Conservation (phyloP, 2,329 filamentous ascomycete genomes). For the Phoma sp. region DNA sequence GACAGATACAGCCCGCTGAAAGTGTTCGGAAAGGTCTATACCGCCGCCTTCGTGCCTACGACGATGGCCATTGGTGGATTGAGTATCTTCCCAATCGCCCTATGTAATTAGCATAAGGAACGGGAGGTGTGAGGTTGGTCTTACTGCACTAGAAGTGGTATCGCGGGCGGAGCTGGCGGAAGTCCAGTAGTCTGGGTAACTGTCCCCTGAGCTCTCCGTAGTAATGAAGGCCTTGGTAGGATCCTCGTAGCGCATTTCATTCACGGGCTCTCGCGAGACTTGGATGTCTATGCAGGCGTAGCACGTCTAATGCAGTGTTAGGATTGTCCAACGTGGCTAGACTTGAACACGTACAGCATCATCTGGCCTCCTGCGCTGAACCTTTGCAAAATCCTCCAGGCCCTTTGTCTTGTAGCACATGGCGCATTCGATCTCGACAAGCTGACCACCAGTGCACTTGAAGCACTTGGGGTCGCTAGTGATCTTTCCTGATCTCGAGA, state of each 20-base stretch:
- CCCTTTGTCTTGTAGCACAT: conserved; percentile 57
- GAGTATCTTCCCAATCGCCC: conserved; percentile 22
- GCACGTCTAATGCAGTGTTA: conserved; percentile 35
- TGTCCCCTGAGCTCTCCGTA: conserved; percentile 20
- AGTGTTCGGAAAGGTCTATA: conserved; percentile 24
- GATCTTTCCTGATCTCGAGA: conserved; percentile 22
- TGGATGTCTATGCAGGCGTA: conserved; percentile 40
- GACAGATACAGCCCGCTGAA: conserved; percentile 27
- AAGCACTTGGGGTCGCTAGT: conserved; percentile 51
- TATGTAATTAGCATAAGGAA: conserved; percentile 19
- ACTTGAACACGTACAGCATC: conserved; percentile 50
- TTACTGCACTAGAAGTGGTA: conserved; percentile 30
- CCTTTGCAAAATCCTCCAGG: conserved; percentile 59
- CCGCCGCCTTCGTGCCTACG: conserved; percentile 25
- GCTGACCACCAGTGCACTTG: conserved; percentile 52
- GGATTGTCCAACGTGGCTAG: neutral
- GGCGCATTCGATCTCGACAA: conserved; percentile 58
- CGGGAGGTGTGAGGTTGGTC: neutral
- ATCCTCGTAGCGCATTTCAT: conserved; percentile 44
- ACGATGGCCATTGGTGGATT: conserved; percentile 11
- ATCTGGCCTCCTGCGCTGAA: conserved; percentile 56
- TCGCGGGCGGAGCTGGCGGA: conserved; percentile 4
- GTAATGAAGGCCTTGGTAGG: conserved; percentile 29
- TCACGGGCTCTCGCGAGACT: conserved; percentile 29
- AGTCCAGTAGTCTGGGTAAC: conserved; percentile 32